Base-by-base conservation (phyloP, 1,284 basidiomycete genomes). In the Abortiporus biennis region DNA sequence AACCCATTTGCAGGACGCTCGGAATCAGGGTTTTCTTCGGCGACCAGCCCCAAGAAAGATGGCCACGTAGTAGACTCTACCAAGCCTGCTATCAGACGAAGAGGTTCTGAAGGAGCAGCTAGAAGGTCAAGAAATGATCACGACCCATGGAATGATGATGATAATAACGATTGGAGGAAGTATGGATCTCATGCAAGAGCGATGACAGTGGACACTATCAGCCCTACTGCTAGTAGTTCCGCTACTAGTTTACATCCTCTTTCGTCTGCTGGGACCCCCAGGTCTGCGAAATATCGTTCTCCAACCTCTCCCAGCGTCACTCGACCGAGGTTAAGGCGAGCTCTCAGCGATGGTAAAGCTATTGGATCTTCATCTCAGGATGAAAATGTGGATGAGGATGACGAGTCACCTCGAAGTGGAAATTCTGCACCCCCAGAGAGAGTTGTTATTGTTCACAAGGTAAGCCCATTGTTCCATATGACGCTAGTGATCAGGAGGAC, bases 401-500 rank as follows among this genome's bases (percentile, higher is more conserved):
- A 35, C 33, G 22, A 19, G 29, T 11, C 42, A 20, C 41, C 21
- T 31, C n/a, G 36, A 30, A 19, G 34, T 23, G 15, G 11, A 19
- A 25, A 31, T 12, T 17, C 24, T 36, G 23, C 44, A 40, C 3
- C 12, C 47, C 34, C 42, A 40, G 40, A 49, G 47, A 36, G 58
- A 55, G 53, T 72, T 17, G 77, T 80, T 15, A 60, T 80, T 31
- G 67, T 78, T 2, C 78, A 81, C 54, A 62, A 76, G 58, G 78
- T 78, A 49, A 30, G 61, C 39, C 15, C n/a, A 6, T 8, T 16
- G 12, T 15, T 36, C 35, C 43, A 20, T 37, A 12, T 15, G 15
- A 23, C 30, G 32, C 19, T 13, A 6, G 32, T 34, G 15, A 8
- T 34, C n/a, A 6, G 6, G 32, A 6, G n/a, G 8, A 34, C 8